Base-by-base conservation (phyloP, 192 early-diverging fungal species). In the Entomortierella parvispora region DNA sequence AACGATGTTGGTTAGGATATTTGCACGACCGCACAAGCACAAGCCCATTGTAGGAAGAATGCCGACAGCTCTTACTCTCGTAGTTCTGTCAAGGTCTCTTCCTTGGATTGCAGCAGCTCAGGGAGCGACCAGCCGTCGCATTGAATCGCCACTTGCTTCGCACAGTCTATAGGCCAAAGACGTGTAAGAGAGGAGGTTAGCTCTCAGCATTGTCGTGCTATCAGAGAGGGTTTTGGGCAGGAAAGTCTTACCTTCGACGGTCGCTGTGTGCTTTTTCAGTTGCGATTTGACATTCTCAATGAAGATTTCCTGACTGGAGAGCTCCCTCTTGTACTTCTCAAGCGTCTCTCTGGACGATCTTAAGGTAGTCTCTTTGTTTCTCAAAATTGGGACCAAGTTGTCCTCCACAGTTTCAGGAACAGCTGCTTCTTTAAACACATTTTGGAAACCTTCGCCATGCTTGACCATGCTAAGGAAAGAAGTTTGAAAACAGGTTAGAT, bases 221-320 rank as follows among this genome's bases (percentile, higher is more conserved):
- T n/a, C n/a, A n/a, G n/a, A n/a, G n/a, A n/a, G n/a, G n/a, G n/a
- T n/a, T n/a, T 34, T 37, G 2, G 23, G 14, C 5, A 34, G 20
- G 4, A 34, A 26, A 49, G 81, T 60, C 17, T 83, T 88, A 74
- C 89, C 88, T 59, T 80, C 80, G 50, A 81, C 28, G 0, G 58
- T 65, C 3, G 53, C 20, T 15, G 58, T 26, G 29, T 76, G 49
- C 23, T 63, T 80, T 14, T 52, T 50, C 0, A 80, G 58, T 23
- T 68, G 48, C 0, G 42, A 14, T 22, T 40, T 52, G n/a, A 68
- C 42, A n/a, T 46, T 50, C 15, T 70, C 68, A 7, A 68, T 62
- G 11, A 53, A 60, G 18, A 71, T 40, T 18, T 63, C 54, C 6
- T 63, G 56, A 1, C 57, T 33, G 0, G 69, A 66, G 0, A 45